phyloP scores from a whole-genome alignment of 2,329 filamentous ascomycete genomes.

The Scortechinia acanthostroma region DNA sequence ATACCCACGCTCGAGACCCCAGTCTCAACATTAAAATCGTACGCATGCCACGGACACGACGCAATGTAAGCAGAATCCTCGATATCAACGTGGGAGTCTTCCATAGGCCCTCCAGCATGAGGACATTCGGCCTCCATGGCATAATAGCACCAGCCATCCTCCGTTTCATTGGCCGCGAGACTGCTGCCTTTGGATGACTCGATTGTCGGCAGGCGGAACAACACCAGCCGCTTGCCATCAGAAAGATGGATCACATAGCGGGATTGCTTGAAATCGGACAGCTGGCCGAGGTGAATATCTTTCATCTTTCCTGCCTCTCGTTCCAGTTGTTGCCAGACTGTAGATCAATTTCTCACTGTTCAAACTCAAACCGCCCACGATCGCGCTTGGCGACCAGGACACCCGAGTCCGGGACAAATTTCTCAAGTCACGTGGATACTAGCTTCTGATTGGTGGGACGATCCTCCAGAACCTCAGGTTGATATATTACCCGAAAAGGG shows the following conservation, averaged over 20 bases:
- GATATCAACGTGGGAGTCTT: slow-evolving; percentile 33
- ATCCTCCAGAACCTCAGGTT: too few species aligned
- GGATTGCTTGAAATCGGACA: slow-evolving; percentile 23
- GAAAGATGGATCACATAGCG: slow-evolving; percentile 32
- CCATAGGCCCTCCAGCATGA: slow-evolving; percentile 34
- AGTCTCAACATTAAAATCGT: slow-evolving; percentile 38
- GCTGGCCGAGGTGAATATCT: slow-evolving; percentile 14
- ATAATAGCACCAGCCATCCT: slow-evolving; percentile 32
- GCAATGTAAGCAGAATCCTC: slow-evolving; percentile 36
- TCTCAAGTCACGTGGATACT: too few species aligned
- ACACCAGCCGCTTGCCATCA: slow-evolving; percentile 30
- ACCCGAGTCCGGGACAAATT: too few species aligned
- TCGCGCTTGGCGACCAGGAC: too few species aligned
- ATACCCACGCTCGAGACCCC: slow-evolving; percentile 36
- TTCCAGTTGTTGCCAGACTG: too few species aligned
- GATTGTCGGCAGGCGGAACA: slow-evolving; percentile 33
- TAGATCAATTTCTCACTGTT: too few species aligned
- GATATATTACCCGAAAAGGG: too few species aligned
- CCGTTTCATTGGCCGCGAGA: slow-evolving; percentile 15
- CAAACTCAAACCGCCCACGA: too few species aligned
- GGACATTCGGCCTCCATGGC: slow-evolving; percentile 38
- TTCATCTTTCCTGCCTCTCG: too few species aligned
- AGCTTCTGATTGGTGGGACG: too few species aligned
- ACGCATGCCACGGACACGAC: slow-evolving; percentile 37
- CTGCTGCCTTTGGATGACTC: slow-evolving; percentile 14